Evolutionary conservation across 2,329 filamentous ascomycete species (phyloP).

Genomic region (Monilinia aucupariae): DNA sequence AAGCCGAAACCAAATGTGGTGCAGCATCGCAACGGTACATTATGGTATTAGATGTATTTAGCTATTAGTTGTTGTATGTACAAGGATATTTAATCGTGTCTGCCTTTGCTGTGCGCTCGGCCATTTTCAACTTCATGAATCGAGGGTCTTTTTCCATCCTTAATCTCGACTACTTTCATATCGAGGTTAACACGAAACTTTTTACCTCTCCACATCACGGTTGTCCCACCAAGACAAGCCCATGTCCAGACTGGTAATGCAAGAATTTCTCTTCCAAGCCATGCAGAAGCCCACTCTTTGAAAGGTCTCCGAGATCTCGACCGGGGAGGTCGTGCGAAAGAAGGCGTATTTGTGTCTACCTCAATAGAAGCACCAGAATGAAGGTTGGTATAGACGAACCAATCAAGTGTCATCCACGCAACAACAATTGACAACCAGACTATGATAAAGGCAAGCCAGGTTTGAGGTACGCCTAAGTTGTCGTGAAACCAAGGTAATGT

Average conservation of each 20-base stretch:
- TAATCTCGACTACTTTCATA: conserved; percentile 65
- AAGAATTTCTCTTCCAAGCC: conserved; percentile 76
- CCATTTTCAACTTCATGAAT: conserved; percentile 20
- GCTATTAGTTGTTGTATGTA: neutral
- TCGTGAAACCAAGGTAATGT: conserved; percentile 60
- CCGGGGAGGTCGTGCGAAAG: conserved; percentile 64
- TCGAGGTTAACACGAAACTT: conserved; percentile 77
- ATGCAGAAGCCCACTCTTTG: conserved; percentile 68
- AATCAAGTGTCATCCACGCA: conserved; percentile 71
- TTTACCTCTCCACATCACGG: conserved; percentile 80
- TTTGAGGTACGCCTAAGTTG: conserved; percentile 50
- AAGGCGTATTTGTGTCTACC: conserved; percentile 65
- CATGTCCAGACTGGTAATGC: conserved; percentile 86
- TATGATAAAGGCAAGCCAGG: conserved; percentile 60
- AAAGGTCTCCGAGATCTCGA: conserved; percentile 51
- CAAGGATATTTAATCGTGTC: conserved; percentile 25
- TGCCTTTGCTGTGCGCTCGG: conserved; percentile 28
- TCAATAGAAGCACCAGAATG: conserved; percentile 69
- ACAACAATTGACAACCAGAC: conserved; percentile 63
- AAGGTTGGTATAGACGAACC: conserved; percentile 64
- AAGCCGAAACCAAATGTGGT: neutral
- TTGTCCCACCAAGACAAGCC: conserved; percentile 84
- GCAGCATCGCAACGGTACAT: neutral
- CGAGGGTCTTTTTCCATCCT: conserved; percentile 11
- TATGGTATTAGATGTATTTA: conserved; percentile 4